A percentile compares a stretch with the other conserved stretches of the same genome.
phyloP scores from a whole-genome alignment of 1,284 basidiomycete genomes.

The Ustilago hordei region DNA sequence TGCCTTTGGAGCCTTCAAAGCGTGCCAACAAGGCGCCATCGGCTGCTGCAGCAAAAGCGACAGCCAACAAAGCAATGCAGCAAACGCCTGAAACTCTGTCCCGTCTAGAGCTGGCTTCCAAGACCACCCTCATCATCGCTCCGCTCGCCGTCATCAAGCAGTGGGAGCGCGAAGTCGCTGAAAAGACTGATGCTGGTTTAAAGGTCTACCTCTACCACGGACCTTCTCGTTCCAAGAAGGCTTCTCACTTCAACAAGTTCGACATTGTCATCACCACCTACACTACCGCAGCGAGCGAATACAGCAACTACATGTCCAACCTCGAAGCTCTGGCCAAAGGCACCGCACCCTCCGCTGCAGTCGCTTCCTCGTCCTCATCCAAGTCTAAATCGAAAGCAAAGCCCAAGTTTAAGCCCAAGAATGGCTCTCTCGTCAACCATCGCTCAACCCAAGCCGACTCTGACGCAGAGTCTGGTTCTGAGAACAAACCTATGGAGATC shows the following conservation, averaged over 20 bases:
- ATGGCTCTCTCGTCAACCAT: conserved; percentile 5
- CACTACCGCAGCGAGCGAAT: conserved; percentile 60
- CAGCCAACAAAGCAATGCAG: conserved; percentile 8
- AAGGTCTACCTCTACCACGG: conserved; percentile 66
- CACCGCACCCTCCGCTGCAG: conserved; percentile 1
- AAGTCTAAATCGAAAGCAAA: conserved; percentile 15
- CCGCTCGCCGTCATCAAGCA: conserved; percentile 82
- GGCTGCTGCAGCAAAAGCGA: background rate
- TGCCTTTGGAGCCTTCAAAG: conserved; percentile 15
- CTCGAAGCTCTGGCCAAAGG: conserved; percentile 32
- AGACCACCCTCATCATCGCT: conserved; percentile 66
- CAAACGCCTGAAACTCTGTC: conserved; percentile 18
- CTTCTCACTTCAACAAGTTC: conserved; percentile 44
- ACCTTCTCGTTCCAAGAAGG: conserved; percentile 47
- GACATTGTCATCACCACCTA: conserved; percentile 68
- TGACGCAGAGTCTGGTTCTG: conserved; percentile 33
- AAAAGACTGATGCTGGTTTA: conserved; percentile 75
- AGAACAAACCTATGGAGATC: conserved; percentile 39
- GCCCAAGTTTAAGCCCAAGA: conserved; percentile 15
- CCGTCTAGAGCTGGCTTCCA: conserved; percentile 36
- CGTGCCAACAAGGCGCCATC: conserved; percentile 18
- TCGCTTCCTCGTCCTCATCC: conserved; percentile 3
- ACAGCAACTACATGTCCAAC: conserved; percentile 34
- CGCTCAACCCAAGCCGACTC: conserved; percentile 24
- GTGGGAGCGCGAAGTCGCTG: conserved; percentile 87